Percentiles rank a stretch among this genome's conserved stretches.
These are phyloP conservation scores for Polyporus tsugae DNA, from an alignment of 1,284 basidiomycete species.

Conservation along the genomic window DNA sequence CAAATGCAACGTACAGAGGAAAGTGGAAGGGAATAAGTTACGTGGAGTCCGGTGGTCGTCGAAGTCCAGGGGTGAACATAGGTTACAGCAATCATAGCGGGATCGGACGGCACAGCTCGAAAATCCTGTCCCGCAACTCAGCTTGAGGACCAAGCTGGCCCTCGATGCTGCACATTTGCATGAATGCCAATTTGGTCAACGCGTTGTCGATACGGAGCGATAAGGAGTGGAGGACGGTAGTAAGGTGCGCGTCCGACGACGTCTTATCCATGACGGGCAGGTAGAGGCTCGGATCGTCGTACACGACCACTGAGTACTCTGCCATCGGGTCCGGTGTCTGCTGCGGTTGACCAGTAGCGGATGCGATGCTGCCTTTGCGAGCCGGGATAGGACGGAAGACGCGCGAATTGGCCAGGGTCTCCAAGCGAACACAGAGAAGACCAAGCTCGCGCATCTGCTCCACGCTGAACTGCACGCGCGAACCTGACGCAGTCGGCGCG, in stretches of 20 bases:
- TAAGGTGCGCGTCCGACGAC: constrained; percentile 78
- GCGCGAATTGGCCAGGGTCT: constrained; percentile 77
- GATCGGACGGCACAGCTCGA: constrained; percentile 20
- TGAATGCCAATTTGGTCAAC: constrained; percentile 62
- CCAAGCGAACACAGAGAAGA: constrained; percentile 82
- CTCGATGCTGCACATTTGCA: constrained; percentile 31
- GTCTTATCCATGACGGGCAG: constrained; percentile 82
- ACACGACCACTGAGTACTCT: constrained; percentile 48
- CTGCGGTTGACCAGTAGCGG: constrained; percentile 18
- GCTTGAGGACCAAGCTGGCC: constrained; percentile 13
- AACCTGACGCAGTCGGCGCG: constrained; percentile 53
- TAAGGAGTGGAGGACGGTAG: constrained; percentile 78
- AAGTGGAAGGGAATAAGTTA: constrained; percentile 31
- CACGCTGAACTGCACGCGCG: constrained; percentile 74
- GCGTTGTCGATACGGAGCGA: constrained; percentile 85
- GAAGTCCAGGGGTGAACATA: neutral
- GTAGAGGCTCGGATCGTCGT: constrained; percentile 71
- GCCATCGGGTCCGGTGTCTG: constrained; percentile 43
- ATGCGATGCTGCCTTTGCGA: constrained; percentile 57
- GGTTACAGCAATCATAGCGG: neutral
- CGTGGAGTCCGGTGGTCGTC: constrained; percentile 12
- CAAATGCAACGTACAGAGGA: constrained; percentile 19
- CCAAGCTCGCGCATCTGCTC: constrained; percentile 84
- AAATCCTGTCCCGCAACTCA: constrained; percentile 16
- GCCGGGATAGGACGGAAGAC: constrained; percentile 62